These are phyloP conservation scores for Trichoderma atrobrunneum DNA, from an alignment of 2,329 filamentous ascomycete genomes.

Conservation along the genomic window DNA sequence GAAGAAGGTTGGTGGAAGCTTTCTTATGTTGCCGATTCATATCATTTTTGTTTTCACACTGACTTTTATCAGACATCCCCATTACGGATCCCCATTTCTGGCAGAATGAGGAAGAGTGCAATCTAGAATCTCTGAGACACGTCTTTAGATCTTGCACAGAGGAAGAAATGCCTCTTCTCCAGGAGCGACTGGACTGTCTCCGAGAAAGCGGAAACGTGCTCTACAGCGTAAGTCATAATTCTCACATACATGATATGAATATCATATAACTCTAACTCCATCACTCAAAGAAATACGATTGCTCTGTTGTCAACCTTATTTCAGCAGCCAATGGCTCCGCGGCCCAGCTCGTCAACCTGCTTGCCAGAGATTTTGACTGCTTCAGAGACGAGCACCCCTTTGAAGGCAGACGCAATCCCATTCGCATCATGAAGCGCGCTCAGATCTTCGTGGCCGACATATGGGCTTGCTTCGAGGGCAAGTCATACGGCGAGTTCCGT, in stretches of 20 bases:
- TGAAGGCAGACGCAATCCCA: constrained; percentile 63
- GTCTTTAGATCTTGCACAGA: constrained; percentile 85
- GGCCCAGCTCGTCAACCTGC: constrained; percentile 77
- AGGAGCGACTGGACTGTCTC: constrained; percentile 74
- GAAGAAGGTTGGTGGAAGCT: constrained; percentile 63
- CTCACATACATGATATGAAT: not conserved
- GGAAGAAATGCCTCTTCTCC: constrained; percentile 81
- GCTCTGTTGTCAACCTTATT: constrained; percentile 72
- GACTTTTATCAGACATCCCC: not conserved
- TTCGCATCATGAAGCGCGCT: constrained; percentile 87
- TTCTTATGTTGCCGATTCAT: not conserved
- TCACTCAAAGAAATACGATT: constrained; percentile 63
- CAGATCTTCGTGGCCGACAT: constrained; percentile 95
- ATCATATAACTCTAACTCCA: not conserved
- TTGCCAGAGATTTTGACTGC: constrained; percentile 78
- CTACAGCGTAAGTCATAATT: constrained; percentile 57
- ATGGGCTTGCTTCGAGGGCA: constrained; percentile 91
- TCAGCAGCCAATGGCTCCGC: constrained; percentile 74
- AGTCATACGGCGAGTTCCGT: constrained; percentile 73
- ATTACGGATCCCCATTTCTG: constrained; percentile 89
- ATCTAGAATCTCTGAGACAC: constrained; percentile 67
- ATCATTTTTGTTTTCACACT: not conserved
- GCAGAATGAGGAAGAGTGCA: constrained; percentile 73
- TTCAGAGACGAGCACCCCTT: constrained; percentile 81
- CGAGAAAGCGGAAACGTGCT: constrained; percentile 80